phyloP scores from a whole-genome alignment of 352 stramenopile species.

The Globisporangium echinulatum region DNA sequence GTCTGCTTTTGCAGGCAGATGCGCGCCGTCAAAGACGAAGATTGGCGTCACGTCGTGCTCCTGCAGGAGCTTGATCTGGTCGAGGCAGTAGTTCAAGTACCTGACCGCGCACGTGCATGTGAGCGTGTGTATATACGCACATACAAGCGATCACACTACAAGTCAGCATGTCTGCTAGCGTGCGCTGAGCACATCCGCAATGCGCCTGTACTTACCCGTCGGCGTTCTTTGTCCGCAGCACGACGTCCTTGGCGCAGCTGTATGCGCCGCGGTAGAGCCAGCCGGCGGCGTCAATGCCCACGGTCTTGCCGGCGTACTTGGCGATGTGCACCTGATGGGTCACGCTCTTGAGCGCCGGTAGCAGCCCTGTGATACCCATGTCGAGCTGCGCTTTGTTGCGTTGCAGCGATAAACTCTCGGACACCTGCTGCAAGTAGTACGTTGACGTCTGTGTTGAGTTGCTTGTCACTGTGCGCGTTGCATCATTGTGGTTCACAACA shows the following conservation, averaged over 20 bases:
- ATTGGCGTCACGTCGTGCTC: constrained; percentile 79
- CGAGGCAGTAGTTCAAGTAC: constrained; percentile 85
- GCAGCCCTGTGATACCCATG: constrained; percentile 69
- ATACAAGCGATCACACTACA: not conserved
- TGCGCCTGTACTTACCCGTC: constrained; percentile 27
- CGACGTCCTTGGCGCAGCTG: constrained; percentile 81
- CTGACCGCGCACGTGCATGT: constrained; percentile 8
- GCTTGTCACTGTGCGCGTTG: too few species aligned
- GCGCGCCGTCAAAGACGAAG: constrained; percentile 92
- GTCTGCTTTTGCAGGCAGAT: constrained; percentile 82
- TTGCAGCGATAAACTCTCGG: too few species aligned
- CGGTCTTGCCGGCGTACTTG: constrained; percentile 69
- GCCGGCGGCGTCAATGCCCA: constrained; percentile 59
- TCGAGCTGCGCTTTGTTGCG: not conserved
- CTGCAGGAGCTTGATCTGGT: constrained; percentile 85
- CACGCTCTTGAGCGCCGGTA: constrained; percentile 65
- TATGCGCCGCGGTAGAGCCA: constrained; percentile 92
- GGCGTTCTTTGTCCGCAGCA: constrained; percentile 35
- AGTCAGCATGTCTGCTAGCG: not conserved
- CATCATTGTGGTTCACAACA: too few species aligned
- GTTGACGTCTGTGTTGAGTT: too few species aligned
- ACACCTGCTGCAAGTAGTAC: too few species aligned
- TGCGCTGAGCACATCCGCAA: not conserved
- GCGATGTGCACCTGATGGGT: constrained; percentile 65
- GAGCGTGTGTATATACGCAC: not conserved